A percentile compares a stretch with the other conserved stretches of the same genome.
Evolutionary conservation across 805 yeast species (phyloP).

Genomic region (Tetrapisispora pingtungensis): DNA sequence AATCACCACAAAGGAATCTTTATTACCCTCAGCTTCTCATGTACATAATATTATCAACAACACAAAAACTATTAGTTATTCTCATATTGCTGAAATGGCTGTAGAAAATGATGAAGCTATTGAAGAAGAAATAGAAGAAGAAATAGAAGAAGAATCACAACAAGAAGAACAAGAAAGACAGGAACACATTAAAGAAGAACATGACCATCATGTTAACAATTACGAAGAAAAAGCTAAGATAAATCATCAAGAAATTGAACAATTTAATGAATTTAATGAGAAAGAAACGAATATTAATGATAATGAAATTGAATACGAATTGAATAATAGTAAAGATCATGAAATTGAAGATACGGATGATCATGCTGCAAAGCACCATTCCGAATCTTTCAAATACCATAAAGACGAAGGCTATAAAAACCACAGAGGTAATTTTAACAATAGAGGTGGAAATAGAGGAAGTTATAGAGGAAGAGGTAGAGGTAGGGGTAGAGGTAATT

Average conservation of each 20-base stretch:
- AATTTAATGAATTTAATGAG: neutral
- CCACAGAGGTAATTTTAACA: slow-evolving; percentile 4
- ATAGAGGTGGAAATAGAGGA: slow-evolving; percentile 7
- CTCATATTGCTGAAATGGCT: slow-evolving; percentile 1
- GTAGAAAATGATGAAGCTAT: neutral
- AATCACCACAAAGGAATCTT: neutral
- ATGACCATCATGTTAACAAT: neutral
- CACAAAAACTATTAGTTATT: slow-evolving; percentile 3
- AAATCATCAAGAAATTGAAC: neutral
- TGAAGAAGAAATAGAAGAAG: neutral
- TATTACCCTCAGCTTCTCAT: neutral
- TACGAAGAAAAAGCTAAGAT: no score
- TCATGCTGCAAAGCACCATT: neutral
- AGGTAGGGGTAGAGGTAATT: slow-evolving; percentile 1
- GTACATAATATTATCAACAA: neutral
- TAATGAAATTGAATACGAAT: neutral
- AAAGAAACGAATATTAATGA: no score
- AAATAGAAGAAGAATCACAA: neutral
- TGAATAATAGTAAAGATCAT: neutral
- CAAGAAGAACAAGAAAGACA: neutral
- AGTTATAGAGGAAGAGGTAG: slow-evolving; percentile 3
- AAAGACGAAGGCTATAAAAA: neutral
- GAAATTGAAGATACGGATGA: neutral
- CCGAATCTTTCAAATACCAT: neutral
- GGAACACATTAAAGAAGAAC: neutral